Conservation (phyloP, 805 yeast species). For the Komagataella kurtzmanii region DNA sequence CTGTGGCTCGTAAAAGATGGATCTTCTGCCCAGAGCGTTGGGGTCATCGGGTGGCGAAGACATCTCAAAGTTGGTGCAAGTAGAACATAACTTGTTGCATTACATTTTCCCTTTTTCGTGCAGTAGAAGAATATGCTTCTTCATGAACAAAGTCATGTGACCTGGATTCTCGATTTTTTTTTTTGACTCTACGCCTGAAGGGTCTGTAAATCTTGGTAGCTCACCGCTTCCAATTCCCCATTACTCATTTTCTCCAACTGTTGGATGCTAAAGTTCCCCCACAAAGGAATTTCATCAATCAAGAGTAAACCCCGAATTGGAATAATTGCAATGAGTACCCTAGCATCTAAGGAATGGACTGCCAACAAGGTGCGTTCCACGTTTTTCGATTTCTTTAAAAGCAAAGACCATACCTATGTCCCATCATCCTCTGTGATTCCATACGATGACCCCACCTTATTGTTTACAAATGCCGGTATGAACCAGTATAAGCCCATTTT, state of each 20-base stretch:
- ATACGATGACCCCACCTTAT: conserved; percentile 91
- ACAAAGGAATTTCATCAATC: background rate
- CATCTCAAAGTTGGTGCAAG: background rate
- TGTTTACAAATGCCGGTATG: conserved; percentile 99
- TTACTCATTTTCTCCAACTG: background rate
- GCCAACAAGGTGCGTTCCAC: conserved; percentile 55
- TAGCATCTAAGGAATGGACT: conserved; percentile 21
- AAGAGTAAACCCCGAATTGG: background rate
- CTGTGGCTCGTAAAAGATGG: conserved; percentile 53
- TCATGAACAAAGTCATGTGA: background rate
- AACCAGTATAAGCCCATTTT: conserved; percentile 97
- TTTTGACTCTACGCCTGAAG: background rate
- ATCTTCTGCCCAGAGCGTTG: conserved; percentile 28
- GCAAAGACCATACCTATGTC: conserved; percentile 62
- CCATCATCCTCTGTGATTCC: conserved; percentile 94
- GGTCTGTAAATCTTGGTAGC: background rate
- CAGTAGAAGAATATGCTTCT: background rate
- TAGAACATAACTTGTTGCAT: background rate
- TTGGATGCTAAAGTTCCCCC: background rate
- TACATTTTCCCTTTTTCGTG: background rate
- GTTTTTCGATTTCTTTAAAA: conserved; percentile 68
- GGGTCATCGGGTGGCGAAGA: conserved; percentile 6
- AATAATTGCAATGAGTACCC: background rate
- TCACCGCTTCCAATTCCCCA: background rate
- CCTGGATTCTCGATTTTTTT: background rate